These are phyloP conservation scores for Pulveroboletus ravenelii DNA, from an alignment of 768 basidiomycete species.

Conservation along the genomic window DNA sequence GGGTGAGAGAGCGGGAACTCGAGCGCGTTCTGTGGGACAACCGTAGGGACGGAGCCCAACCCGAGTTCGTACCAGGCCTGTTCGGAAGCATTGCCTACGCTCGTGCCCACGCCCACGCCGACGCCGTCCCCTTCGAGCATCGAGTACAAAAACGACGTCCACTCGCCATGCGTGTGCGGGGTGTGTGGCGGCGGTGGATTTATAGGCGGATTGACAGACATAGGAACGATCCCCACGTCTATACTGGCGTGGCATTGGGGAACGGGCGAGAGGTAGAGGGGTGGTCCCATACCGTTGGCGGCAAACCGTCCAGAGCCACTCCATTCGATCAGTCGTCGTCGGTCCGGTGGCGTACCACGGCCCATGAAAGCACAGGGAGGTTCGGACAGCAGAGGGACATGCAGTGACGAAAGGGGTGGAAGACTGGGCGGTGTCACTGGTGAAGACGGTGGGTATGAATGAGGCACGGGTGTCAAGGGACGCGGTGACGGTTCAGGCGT, in stretches of 20 bases:
- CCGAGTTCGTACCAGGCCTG: constrained; percentile 30
- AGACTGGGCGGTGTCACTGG: constrained; percentile 9
- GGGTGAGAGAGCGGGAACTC: constrained; percentile 13
- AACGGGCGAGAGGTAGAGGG: constrained; percentile 23
- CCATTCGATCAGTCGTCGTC: constrained; percentile 28
- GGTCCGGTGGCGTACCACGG: constrained; percentile 31
- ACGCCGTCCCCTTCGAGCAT: constrained; percentile 31
- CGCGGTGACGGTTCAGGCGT: background rate
- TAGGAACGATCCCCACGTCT: constrained; percentile 18
- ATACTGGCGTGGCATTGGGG: constrained; percentile 15
- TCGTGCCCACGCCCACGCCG: constrained; percentile 7
- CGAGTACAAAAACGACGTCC: constrained; percentile 32
- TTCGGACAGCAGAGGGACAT: constrained; percentile 30
- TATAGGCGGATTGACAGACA: constrained; percentile 16
- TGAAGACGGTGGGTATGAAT: constrained; percentile 4
- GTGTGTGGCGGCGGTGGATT: constrained; percentile 4
- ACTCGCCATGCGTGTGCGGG: constrained; percentile 21
- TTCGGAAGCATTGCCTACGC: constrained; percentile 8
- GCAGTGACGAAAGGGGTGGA: constrained; percentile 27
- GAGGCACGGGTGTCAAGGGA: constrained; percentile 3
- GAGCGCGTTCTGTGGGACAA: constrained; percentile 6
- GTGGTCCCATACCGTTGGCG: constrained; percentile 20
- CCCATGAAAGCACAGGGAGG: constrained; percentile 33
- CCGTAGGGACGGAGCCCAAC: constrained; percentile 13
- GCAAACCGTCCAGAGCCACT: constrained; percentile 19